Evolutionary conservation across 1,284 basidiomycete genomes (phyloP), one percentile per base, ranked within the genome.

Genomic region (Cryptococcus sp.): DNA sequence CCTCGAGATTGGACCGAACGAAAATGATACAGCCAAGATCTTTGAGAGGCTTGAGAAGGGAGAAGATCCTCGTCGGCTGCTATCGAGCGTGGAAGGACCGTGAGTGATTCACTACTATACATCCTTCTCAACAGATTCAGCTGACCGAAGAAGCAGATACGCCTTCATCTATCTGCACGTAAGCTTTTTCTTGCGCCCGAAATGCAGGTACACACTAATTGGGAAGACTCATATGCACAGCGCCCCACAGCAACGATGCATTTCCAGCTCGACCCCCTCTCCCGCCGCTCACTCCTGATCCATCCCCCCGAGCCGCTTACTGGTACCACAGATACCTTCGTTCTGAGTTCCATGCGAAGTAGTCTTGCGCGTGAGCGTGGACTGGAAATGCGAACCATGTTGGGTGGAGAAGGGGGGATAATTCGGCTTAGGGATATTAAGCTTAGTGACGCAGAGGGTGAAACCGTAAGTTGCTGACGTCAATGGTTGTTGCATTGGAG

Each of bases 211-310:
- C 19, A 47, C 2, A 50, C 31, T 22, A 13, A 40, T 41, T 59
- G 35, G 61, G 47, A 47, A 51, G 19, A 54, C 59, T 57, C 27
- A 7, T 31, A n/a, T 10, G 42, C 15, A 25, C 62, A 90, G 86
- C 77, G 77, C 44, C 42, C 61, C 0, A 68, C 64, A 3, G 53
- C 62, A 6, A 82, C 78, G 39, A 66, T 97, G 3, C 88, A 86
- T 76, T 94, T 90, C 72, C 90, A 85, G 5, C 84, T 94, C 48
- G 95, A 99, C 75, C 91, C 92, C 1, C 84, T 98, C 0, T 94
- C 95, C 1, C 84, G 96, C 27, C 85, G 96, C 45, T 98, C 94
- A 7, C 82, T 99, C 1, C 81, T 98, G 1, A 77, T 91, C 0
- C 63, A 73, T 46, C 50, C 56, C 7, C 46, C 50, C 44, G 27